Base-by-base conservation (phyloP, 2,329 filamentous ascomycete species). In the Fusarium sp. region DNA sequence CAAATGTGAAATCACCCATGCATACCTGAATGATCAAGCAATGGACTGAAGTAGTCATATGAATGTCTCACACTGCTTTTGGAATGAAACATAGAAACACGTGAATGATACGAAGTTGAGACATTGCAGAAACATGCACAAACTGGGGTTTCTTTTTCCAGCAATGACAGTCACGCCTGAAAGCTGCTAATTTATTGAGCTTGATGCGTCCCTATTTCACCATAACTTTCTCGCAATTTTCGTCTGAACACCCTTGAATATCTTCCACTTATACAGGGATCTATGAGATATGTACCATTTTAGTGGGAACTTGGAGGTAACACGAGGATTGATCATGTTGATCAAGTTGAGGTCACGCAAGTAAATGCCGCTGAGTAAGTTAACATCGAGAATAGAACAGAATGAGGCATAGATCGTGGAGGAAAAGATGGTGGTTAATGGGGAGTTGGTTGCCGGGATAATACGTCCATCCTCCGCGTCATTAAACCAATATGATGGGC, bases 261-360 rank as follows among this genome's bases (percentile, higher is more conserved):
- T 52, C 39, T 57, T 60, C 36, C 42, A 65, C 58, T 44, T 57
- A 38, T 35, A 71, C 62, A 68, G 66, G 62, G 62, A 36, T 39
- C 17, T 33, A 15, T 60, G 25, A 45, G 31, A 61, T 31, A 60
- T 25, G 47, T 35, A 50, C 27, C 49, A 42, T 62, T 31, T 57
- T 39, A 35, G 53, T 36, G 35, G 53, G 41, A 62, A 62, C 45
- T 54, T 20, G 41, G 17, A 41, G 35, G 55, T 47, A 68, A 59
- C 39, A 65, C 55, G 52, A 69, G 54, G 44, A 54, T 57, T 27
- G 29, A 36, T 38, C 31, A 45, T 47, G 60, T 20, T 25, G 50
- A 57, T 41, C 45, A n/a, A 52, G 31, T 41, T 22, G 20, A 33
- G 42, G 49, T 57, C 66, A 46, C 55, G 66, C 62, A 71, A 73